Evolutionary conservation across 495 filamentous ascomycete species (phyloP), one percentile per base, ranked within the genome.

Genomic region (Penicillium roqueforti): DNA sequence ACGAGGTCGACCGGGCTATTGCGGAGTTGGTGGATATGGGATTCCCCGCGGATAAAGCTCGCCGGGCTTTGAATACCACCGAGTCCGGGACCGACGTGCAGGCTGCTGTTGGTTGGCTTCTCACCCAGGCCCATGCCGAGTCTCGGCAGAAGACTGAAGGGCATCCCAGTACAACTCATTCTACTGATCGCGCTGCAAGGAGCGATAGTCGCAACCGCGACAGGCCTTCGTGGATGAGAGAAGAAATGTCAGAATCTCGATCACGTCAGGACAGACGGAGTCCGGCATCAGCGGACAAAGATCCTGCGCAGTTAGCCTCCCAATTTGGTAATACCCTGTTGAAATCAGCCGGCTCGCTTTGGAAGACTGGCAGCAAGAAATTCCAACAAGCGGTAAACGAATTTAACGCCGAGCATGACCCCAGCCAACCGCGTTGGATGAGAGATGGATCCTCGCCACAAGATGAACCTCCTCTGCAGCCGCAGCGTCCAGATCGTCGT

Each of bases 1-100:
- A 86, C 62, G 87, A 85, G 8, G 83, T 84, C 42, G 91, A 96
- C 65, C 81, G 80, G 47, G 90, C 91, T 4, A 81, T 97, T 50
- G 91, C 91, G 1, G 91, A 97, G 63, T 69, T 98, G 18, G 85
- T 97, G 9, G 92, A 97, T 59, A 97, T 97, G 85, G 93, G 93
- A 22, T 98, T 98, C 54, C 83, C 87, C 1, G 80, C 84, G 0
- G 87, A 93, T 40, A 91, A 89, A 53, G 83, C 95, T 20, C 81
- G 79, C 53, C 76, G 83, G 55, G 95, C 92, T 38, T 72, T 98
- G 7, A 79, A 80, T 11, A 85, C 88, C 64, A 97, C 88, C 11
- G 81, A 87, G 7, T 83, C 83, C 9, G 91, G 91, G 19, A 72
- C 85, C 0, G 83, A 97, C 68, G 82, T 97, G 18, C 90, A 96